These are phyloP conservation scores for Selaginella tamariscina DNA, from an alignment of 75 land plant genomes.

Conservation along the genomic window DNA sequence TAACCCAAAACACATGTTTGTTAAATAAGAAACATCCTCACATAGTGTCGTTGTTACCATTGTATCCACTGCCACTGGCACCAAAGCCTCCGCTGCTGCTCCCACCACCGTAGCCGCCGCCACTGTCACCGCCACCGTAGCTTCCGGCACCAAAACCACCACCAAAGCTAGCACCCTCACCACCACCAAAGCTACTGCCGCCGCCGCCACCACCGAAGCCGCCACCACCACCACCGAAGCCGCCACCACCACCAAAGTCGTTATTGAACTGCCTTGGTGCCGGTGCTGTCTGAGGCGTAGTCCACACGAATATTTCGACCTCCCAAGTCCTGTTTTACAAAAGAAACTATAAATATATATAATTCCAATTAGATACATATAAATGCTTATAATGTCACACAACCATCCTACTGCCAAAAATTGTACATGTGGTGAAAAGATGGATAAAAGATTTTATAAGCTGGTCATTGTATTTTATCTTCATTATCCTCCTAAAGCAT, in stretches of 20 bases:
- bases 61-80: background rate
- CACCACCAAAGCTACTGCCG: background rate
- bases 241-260: too few relatives aligned
- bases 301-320: background rate
- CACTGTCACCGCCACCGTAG: too few relatives aligned
- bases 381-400: background rate
- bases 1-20: too few relatives aligned
- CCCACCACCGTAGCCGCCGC: background rate
- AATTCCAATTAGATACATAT: background rate
- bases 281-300: conserved; percentile 3
- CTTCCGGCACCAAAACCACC: conserved; percentile 14
- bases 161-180: conserved; percentile 8
- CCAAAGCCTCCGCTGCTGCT: background rate
- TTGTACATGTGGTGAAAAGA: too few relatives aligned
- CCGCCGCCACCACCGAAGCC: conserved; percentile 10
- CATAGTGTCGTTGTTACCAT: background rate
- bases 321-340: background rate
- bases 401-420: too few relatives aligned
- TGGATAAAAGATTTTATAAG: too few relatives aligned
- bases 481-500: too few relatives aligned
- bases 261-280: background rate
- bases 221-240: conserved; percentile 12
- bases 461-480: too few relatives aligned
- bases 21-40: too few relatives aligned
- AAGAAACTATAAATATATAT: background rate